Base-by-base conservation (phyloP, 345 rosid genomes). In the Lepidium sativum region DNA sequence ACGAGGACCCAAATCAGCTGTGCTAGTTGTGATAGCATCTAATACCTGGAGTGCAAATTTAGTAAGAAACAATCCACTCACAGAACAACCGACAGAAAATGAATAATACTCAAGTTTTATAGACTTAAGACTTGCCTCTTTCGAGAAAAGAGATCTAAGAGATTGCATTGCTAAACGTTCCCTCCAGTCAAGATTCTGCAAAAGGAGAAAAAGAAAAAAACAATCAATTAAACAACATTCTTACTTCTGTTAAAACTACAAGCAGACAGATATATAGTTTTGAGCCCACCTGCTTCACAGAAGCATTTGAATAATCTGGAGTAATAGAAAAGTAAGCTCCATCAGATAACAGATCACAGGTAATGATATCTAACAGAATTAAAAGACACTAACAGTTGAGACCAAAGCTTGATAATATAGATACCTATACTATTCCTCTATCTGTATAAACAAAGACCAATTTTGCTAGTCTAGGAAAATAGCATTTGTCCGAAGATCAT, bases 121-220 rank as follows among this genome's bases (percentile, higher is more conserved):
- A 40, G 56, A 67, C 17, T 41, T 39, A 69, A 69, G 13, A 79
- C 84, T 83, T 77, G 71, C 99, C 86, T 90, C 99, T 72, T 86
- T 82, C 0, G 90, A 82, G 80, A 90, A 75, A 63, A 94, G 80
- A 49, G 89, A 72, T 54, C 80, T 81, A 49, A 86, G 65, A 67
- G 81, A 80, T 68, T 83, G 83, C 78, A 83, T 44, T 9, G 90
- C 87, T 61, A 86, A 77, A 64, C 79, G 88, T 60, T 94, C 95
- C 71, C 97, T 86, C 99, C 96, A 94, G 80, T 82, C 84, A 70
- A 81, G 69, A 49, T 64, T 83, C 98, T 91, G 80, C 78, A n/a
- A n/a, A n/a, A n/a, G n/a, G n/a, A n/a, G n/a, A 79, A 16, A 37
- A 61, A 27, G 4, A 9, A 6, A 15, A 41, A 10, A 47, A 17